Evolutionary conservation across 2,329 filamentous ascomycete genomes (phyloP).

Genomic region (Beauveria medogensis): DNA sequence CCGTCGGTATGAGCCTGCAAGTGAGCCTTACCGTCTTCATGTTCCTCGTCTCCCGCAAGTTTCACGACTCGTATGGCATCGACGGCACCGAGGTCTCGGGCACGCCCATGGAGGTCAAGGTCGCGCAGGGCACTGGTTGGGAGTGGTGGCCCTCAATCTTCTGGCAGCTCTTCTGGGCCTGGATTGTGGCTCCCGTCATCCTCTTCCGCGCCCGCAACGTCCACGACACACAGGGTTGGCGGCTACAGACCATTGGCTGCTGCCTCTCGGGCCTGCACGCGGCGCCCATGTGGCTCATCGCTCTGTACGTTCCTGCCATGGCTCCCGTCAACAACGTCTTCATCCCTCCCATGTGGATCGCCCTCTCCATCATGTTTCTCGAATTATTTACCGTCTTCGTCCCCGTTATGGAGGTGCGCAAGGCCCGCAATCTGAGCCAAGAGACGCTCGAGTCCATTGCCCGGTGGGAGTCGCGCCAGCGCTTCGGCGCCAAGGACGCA

Average conservation of each 20-base stretch:
- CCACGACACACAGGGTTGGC: slow-evolving; percentile 59
- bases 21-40: slow-evolving; percentile 51
- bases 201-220: slow-evolving; percentile 54
- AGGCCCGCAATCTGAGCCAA: slow-evolving; percentile 35
- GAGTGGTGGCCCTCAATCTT: slow-evolving; percentile 62
- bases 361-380: slow-evolving; percentile 52
- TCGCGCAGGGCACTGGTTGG: slow-evolving; percentile 44
- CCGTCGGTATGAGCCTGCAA: slow-evolving; percentile 47
- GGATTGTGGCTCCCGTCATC: slow-evolving; percentile 51
- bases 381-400: slow-evolving; percentile 58
- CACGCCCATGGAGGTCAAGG: slow-evolving; percentile 41
- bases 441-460: slow-evolving; percentile 42
- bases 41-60: slow-evolving; percentile 57
- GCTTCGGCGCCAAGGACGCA: slow-evolving; percentile 18
- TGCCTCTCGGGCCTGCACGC: slow-evolving; percentile 48
- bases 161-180: slow-evolving; percentile 59
- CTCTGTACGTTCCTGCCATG: slow-evolving; percentile 45
- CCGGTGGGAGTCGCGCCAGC: slow-evolving; percentile 36
- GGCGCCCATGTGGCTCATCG: slow-evolving; percentile 60
- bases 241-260: slow-evolving; percentile 51
- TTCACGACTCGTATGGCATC: slow-evolving; percentile 52
- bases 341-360: slow-evolving; percentile 56
- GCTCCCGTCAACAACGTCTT: slow-evolving; percentile 44
- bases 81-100: slow-evolving; percentile 53
- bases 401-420: slow-evolving; percentile 49